Evolutionary conservation across 306 rosid species (phyloP), one percentile per base, ranked within the genome.

Genomic region (Fragaria nilgerrensis): DNA sequence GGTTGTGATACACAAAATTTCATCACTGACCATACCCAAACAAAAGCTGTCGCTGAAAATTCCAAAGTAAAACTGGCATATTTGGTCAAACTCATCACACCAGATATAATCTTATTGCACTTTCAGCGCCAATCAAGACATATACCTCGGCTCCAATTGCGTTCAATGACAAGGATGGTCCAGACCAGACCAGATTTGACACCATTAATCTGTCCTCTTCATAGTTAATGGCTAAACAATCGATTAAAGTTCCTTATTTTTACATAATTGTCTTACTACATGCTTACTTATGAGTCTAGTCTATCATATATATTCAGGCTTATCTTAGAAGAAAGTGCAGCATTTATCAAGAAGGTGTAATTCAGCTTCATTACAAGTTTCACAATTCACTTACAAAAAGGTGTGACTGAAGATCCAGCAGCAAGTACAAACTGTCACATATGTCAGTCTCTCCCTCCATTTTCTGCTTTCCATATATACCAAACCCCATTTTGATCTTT

Each of bases 141-240:
- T n/a, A 77, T 29, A 68, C 79, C 48, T 78, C 82, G 85, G 82
- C 85, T 67, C 76, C 79, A 82, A 78, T 73, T 75, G 70, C 82
- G 82, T 58, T 29, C 49, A 25, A 72, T 61, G 52, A 53, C 9
- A 7, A 63, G 7, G 3, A n/a, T 9, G 65, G 72, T 45, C 80
- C 66, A 67, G 49, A 29, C 72, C 66, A 64, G n/a, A 47, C n/a
- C 74, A 49, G 41, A 76, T 45, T 52, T 45, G 66, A 50, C 73
- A 67, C 74, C 61, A 20, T 53, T 52, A 52, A 19, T 15, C 15
- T 6, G 43, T 10, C 52, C 7, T n/a, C 34, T 43, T 22, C 19
- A 68, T 68, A 5, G 39, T 37, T 4, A 37, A 37, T 37, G 39
- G 36, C n/a, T 39, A 23, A 41, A 13, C 34, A 41, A 68, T 68